These are phyloP conservation scores for Trametes cingulata DNA, from an alignment of 768 basidiomycete species.

Conservation along the genomic window DNA sequence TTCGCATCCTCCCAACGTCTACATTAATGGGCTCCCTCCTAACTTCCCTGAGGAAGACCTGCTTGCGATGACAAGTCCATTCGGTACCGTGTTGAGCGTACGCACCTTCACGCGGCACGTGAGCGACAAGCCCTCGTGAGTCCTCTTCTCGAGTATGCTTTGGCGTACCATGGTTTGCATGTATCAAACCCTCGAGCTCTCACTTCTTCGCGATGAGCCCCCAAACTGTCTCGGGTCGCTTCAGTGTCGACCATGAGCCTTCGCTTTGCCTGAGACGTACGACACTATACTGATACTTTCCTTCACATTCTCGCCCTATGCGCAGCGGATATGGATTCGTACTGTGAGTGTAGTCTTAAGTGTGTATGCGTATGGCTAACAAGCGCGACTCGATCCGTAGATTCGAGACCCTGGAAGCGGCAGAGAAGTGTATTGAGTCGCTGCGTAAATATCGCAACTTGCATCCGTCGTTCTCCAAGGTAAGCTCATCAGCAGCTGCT, in stretches of 20 bases:
- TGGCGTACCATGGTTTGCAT: background rate
- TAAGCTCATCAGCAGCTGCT: conserved; percentile 33
- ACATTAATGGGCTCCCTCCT: conserved; percentile 85
- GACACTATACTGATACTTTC: background rate
- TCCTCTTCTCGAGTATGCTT: conserved; percentile 20
- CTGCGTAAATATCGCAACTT: conserved; percentile 73
- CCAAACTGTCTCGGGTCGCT: too few relatives aligned
- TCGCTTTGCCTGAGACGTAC: too few relatives aligned
- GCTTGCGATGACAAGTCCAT: conserved; percentile 69
- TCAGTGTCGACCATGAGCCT: too few relatives aligned
- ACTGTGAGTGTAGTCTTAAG: conserved; percentile 47
- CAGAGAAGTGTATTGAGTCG: conserved; percentile 71
- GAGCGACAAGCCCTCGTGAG: conserved; percentile 62
- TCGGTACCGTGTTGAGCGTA: conserved; percentile 74
- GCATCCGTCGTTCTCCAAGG: conserved; percentile 88
- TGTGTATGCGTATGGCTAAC: background rate
- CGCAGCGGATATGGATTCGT: conserved; percentile 78
- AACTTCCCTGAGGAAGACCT: conserved; percentile 82
- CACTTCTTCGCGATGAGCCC: too few relatives aligned
- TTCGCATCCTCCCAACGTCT: conserved; percentile 62
- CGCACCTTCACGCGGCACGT: conserved; percentile 84
- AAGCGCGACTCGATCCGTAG: conserved; percentile 38
- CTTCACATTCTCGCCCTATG: background rate
- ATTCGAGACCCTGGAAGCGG: conserved; percentile 65
- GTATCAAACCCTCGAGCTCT: background rate